Percentiles rank a stretch among this genome's conserved stretches.
phyloP scores from a whole-genome alignment of 2,329 filamentous ascomycete species.

The Aspergillus melleus region DNA sequence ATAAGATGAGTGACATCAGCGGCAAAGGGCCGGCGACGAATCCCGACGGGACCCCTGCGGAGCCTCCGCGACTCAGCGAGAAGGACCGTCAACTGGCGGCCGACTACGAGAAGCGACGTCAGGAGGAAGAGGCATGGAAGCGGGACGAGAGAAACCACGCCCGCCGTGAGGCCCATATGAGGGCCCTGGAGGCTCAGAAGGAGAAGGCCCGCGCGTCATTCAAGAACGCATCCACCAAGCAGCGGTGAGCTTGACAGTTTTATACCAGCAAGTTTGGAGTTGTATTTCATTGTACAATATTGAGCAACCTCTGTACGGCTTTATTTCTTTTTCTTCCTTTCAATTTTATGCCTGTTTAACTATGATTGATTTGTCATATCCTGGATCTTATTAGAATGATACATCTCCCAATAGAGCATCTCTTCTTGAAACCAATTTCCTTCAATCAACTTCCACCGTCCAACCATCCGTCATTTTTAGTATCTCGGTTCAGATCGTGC shows the following conservation, averaged over 20 bases:
- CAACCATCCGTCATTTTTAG: too few relatives aligned
- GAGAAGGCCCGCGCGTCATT: slow-evolving; percentile 23
- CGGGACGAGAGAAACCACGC: slow-evolving; percentile 39
- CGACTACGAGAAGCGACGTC: slow-evolving; percentile 31
- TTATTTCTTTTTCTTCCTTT: slow-evolving; percentile 3
- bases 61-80: slow-evolving; percentile 27
- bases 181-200: slow-evolving; percentile 23
- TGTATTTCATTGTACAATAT: slow-evolving; percentile 19
- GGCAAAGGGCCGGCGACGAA: slow-evolving; percentile 25
- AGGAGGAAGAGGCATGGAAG: slow-evolving; percentile 32
- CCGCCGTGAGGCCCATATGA: slow-evolving; percentile 28
- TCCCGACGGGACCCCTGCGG: slow-evolving; percentile 18
- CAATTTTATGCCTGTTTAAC: not conserved
- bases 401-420: slow-evolving; percentile 8
- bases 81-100: slow-evolving; percentile 32
- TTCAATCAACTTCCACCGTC: too few relatives aligned
- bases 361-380: not conserved
- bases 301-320: slow-evolving; percentile 1
- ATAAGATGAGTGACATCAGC: slow-evolving; percentile 22
- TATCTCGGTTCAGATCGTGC: too few relatives aligned
- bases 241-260: slow-evolving; percentile 11
- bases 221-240: slow-evolving; percentile 8
- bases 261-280: slow-evolving; percentile 6
- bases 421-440: not conserved
- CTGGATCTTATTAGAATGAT: slow-evolving; percentile 3